These are phyloP conservation scores for Aspergillus brunneoviolaceus DNA, from an alignment of 2,329 filamentous ascomycete genomes.

Conservation along the genomic window DNA sequence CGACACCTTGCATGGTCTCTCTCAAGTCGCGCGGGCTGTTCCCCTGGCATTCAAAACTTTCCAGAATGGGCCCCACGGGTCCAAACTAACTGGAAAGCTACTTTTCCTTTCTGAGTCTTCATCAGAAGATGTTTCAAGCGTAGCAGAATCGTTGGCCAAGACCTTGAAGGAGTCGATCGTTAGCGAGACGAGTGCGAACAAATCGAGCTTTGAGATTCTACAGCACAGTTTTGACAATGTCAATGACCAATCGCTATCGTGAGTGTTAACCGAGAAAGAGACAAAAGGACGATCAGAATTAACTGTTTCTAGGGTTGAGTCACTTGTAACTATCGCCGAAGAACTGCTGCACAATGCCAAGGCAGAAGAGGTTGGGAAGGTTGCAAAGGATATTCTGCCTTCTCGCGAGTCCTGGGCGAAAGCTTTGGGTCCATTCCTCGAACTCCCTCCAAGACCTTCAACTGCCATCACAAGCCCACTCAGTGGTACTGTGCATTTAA, in stretches of 20 bases:
- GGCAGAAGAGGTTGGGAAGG: constrained; percentile 26
- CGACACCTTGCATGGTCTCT: constrained; percentile 46
- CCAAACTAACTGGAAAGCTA: constrained; percentile 52
- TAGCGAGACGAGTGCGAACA: constrained; percentile 38
- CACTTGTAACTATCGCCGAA: constrained; percentile 55
- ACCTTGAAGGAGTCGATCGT: constrained; percentile 38
- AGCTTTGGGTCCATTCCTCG: constrained; percentile 57
- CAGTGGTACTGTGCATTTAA: constrained; percentile 67
- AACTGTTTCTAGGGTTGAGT: constrained; percentile 51
- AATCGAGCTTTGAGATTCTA: constrained; percentile 54
- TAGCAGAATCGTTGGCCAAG: constrained; percentile 36
- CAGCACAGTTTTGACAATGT: constrained; percentile 52
- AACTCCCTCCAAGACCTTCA: constrained; percentile 50
- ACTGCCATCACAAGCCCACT: constrained; percentile 73
- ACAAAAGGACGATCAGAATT: constrained; percentile 5
- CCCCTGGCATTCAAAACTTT: constrained; percentile 46
- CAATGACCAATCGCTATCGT: constrained; percentile 46
- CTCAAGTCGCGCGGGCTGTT: constrained; percentile 43
- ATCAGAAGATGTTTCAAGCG: constrained; percentile 51
- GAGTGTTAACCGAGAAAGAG: constrained; percentile 22
- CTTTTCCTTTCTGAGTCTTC: constrained; percentile 55
- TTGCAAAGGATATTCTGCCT: constrained; percentile 58
- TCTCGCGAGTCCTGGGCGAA: constrained; percentile 63
- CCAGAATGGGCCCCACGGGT: constrained; percentile 46
- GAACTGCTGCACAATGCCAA: constrained; percentile 45